Conservation (phyloP, 2,329 filamentous ascomycete genomes). For the Verticillium longisporum region DNA sequence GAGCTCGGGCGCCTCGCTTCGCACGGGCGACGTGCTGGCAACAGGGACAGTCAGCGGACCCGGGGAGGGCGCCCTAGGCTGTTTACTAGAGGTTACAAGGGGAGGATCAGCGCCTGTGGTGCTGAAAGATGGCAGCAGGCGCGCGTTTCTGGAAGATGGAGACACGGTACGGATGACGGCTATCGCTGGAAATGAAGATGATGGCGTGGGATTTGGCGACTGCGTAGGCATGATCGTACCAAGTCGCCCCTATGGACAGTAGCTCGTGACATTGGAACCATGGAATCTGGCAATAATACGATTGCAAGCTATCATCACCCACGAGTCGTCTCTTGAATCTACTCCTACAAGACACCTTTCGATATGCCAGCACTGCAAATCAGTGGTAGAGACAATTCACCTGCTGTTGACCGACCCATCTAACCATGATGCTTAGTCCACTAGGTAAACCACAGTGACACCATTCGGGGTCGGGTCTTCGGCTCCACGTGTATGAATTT, state of each 20-base stretch:
- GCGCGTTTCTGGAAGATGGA: conserved; percentile 30
- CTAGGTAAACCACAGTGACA: too few relatives aligned
- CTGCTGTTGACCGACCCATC: too few relatives aligned
- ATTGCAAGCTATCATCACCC: too few relatives aligned
- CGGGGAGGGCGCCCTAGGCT: conserved; percentile 25
- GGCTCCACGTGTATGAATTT: too few relatives aligned
- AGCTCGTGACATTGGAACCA: too few relatives aligned
- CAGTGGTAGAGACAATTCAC: too few relatives aligned
- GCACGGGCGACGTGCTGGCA: conserved; percentile 31
- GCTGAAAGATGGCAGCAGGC: conserved; percentile 21
- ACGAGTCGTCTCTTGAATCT: too few relatives aligned
- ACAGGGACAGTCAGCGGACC: conserved; percentile 33
- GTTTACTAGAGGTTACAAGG: conserved; percentile 31
- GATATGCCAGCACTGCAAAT: too few relatives aligned
- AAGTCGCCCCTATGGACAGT: background rate
- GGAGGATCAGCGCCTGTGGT: conserved; percentile 23
- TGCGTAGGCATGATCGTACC: conserved; percentile 18
- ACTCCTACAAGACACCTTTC: too few relatives aligned
- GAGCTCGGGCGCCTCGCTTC: conserved; percentile 26
- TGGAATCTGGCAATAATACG: background rate
- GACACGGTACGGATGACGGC: conserved; percentile 28
- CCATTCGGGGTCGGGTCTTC: too few relatives aligned
- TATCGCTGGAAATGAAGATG: conserved; percentile 31
- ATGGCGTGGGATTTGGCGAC: conserved; percentile 32
- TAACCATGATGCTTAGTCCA: too few relatives aligned